These are phyloP conservation scores for Leishmania arabica DNA, from an alignment of 208 protist genomes.

Conservation along the genomic window DNA sequence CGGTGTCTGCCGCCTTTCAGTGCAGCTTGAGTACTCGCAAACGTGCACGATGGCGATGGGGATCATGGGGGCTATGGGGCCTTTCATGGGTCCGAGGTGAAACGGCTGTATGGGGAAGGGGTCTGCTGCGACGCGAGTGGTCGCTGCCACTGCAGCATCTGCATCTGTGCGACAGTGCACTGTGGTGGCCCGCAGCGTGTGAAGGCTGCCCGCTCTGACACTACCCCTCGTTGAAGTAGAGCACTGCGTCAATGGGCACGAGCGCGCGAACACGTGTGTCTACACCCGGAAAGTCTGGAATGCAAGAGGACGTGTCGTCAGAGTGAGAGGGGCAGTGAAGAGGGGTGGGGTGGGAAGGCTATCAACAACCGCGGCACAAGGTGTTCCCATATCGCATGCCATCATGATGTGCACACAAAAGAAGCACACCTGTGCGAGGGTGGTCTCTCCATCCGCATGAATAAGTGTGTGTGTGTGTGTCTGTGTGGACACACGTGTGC, in stretches of 20 bases:
- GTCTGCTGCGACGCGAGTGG: not conserved
- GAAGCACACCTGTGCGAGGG: not conserved
- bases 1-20: not conserved
- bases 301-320: not conserved
- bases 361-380: not conserved
- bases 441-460: not conserved
- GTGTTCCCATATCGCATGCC: not conserved
- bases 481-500: not conserved
- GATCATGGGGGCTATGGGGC: conserved; percentile 18
- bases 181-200: not conserved
- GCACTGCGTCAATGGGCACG: not conserved
- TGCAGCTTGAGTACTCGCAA: not conserved
- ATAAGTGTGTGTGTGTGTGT: too few relatives aligned
- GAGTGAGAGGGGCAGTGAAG: not conserved
- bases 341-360: not conserved
- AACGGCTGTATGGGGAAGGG: conserved; percentile 11
- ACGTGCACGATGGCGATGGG: conserved; percentile 31
- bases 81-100: conserved; percentile 24
- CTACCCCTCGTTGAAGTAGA: conserved; percentile 7
- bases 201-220: conserved; percentile 13
- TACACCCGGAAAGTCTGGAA: not conserved
- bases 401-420: not conserved
- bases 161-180: conserved; percentile 15
- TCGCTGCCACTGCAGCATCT: not conserved
- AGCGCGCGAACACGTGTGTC: not conserved